phyloP scores from a whole-genome alignment of 1,284 basidiomycete genomes.

The Heterobasidion annosum region DNA sequence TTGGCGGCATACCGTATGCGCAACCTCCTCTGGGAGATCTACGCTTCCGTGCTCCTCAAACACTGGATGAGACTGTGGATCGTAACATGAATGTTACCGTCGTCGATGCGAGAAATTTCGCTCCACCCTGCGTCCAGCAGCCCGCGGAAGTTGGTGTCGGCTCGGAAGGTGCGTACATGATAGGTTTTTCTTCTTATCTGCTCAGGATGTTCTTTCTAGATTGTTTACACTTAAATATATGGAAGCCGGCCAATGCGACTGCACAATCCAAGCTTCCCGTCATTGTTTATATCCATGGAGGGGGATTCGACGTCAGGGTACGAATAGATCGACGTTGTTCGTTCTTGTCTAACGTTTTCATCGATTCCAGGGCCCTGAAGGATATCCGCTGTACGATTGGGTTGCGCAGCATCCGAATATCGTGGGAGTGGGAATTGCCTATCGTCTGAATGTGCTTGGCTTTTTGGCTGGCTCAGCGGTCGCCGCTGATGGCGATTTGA shows the following conservation, averaged over 20 bases:
- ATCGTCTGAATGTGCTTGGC: conserved; percentile 44
- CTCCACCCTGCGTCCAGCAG: conserved; percentile 31
- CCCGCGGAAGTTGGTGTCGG: conserved; percentile 33
- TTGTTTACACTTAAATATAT: conserved; percentile 46
- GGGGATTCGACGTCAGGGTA: conserved; percentile 27
- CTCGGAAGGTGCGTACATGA: conserved; percentile 23
- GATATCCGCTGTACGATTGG: conserved; percentile 33
- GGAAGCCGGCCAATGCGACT: conserved; percentile 35
- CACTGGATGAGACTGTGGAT: conserved; percentile 27
- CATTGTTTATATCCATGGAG: conserved; percentile 36
- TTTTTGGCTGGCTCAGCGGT: conserved; percentile 31
- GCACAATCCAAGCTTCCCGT: conserved; percentile 35
- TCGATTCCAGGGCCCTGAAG: neutral
- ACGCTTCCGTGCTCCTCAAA: conserved; percentile 39
- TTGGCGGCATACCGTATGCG: conserved; percentile 45
- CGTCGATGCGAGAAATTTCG: conserved; percentile 34
- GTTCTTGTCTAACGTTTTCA: no score
- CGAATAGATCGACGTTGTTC: conserved; percentile 4
- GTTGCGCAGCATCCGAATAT: conserved; percentile 38
- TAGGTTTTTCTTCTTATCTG: neutral
- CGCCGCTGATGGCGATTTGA: conserved; percentile 22
- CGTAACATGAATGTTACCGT: conserved; percentile 1
- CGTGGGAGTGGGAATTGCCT: conserved; percentile 45
- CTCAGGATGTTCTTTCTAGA: conserved; percentile 17
- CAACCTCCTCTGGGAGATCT: conserved; percentile 44